Evolutionary conservation across 2,329 filamentous ascomycete species (phyloP).

Genomic region (Nigrospora sphaerica): DNA sequence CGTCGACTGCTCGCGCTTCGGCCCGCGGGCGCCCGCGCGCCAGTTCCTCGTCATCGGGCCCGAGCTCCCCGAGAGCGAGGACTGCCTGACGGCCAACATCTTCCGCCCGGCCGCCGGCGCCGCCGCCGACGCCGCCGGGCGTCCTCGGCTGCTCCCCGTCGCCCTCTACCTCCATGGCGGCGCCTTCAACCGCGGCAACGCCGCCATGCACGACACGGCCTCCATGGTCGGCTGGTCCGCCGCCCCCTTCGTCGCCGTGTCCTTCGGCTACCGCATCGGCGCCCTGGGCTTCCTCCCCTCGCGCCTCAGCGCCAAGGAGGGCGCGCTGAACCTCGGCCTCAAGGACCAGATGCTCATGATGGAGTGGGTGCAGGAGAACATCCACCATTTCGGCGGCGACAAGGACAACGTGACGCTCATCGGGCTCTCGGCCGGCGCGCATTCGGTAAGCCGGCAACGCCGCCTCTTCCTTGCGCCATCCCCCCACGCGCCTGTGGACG

Average conservation of each 20-base stretch:
- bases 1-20: constrained; percentile 14
- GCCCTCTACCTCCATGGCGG: constrained; percentile 38
- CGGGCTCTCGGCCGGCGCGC: constrained; percentile 42
- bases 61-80: constrained; percentile 12
- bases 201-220: constrained; percentile 37
- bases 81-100: constrained; percentile 18
- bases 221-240: constrained; percentile 41
- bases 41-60: constrained; percentile 11
- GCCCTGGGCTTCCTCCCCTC: constrained; percentile 56
- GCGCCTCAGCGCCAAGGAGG: constrained; percentile 39
- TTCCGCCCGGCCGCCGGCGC: constrained; percentile 10
- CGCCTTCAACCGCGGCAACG: constrained; percentile 33
- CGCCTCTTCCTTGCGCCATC: not conserved
- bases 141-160: too few relatives aligned
- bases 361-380: constrained; percentile 49
- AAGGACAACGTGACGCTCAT: constrained; percentile 39
- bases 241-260: constrained; percentile 38
- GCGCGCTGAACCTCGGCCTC: constrained; percentile 49
- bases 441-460: constrained; percentile 31
- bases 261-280: constrained; percentile 45
- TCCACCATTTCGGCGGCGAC: constrained; percentile 45
- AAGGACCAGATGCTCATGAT: constrained; percentile 43
- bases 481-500: too few relatives aligned
- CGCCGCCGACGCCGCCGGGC: too few relatives aligned
- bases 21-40: constrained; percentile 12